phyloP scores from a whole-genome alignment of 257 asterid genomes.

The Solanum sejunctum region DNA sequence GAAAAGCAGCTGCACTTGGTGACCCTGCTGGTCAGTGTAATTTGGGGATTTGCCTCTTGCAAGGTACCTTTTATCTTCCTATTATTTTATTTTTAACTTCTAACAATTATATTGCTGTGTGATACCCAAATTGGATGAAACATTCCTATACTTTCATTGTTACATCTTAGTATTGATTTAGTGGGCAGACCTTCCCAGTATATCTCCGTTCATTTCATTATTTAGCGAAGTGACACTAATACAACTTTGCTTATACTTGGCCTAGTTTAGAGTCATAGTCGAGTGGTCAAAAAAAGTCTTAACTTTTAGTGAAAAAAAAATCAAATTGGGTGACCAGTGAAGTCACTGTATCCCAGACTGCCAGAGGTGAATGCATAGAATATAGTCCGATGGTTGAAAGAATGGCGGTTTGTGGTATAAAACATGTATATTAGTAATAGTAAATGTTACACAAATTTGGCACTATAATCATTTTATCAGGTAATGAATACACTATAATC shows the following conservation, averaged over 20 bases:
- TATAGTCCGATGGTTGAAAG: not conserved
- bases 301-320: not conserved
- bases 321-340: not conserved
- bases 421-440: not conserved
- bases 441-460: not conserved
- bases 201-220: not conserved
- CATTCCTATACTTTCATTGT: not conserved
- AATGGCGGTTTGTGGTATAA: not conserved
- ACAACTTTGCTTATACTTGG: not conserved
- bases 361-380: not conserved
- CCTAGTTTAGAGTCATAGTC: not conserved
- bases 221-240: not conserved
- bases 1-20: conserved; percentile 66
- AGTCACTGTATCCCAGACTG: not conserved
- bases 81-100: no score
- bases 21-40: conserved; percentile 70
- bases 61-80: conserved; percentile 4
- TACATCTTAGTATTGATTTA: no score
- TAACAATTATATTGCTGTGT: no score
- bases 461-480: not conserved
- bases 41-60: conserved; percentile 64
- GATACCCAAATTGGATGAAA: no score
- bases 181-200: no score
- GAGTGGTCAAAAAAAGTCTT: not conserved
- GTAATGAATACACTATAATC: no score